These are phyloP conservation scores for Tricholoma bakamatsutake DNA, from an alignment of 768 basidiomycete genomes.

Conservation along the genomic window DNA sequence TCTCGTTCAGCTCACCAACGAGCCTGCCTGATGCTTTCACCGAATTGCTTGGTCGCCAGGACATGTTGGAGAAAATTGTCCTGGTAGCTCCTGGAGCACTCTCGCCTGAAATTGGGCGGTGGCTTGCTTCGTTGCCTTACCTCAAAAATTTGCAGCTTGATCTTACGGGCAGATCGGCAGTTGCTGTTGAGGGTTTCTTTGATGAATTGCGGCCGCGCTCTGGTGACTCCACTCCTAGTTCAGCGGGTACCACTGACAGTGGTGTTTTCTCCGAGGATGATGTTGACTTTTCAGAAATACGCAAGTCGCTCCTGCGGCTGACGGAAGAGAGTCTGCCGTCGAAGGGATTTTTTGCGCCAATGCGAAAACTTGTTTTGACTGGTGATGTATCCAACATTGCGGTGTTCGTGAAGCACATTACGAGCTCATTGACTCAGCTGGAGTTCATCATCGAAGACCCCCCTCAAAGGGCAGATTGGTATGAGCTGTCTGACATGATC, in stretches of 20 bases:
- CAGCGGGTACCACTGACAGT: constrained; percentile 63
- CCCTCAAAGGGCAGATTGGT: constrained; percentile 70
- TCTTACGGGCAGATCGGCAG: constrained; percentile 58
- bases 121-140: constrained; percentile 59
- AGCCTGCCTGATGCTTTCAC: constrained; percentile 68
- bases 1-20: constrained; percentile 66
- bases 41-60: constrained; percentile 55
- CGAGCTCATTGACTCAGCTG: constrained; percentile 57
- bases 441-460: constrained; percentile 80
- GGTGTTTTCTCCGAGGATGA: constrained; percentile 77
- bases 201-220: constrained; percentile 59
- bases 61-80: constrained; percentile 51
- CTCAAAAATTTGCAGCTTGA: constrained; percentile 66
- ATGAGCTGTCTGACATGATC: constrained; percentile 57
- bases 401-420: constrained; percentile 65
- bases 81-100: constrained; percentile 74
- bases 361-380: constrained; percentile 60
- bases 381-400: constrained; percentile 67
- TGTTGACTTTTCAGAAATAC: constrained; percentile 68
- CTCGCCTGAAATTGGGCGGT: constrained; percentile 63
- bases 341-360: constrained; percentile 48
- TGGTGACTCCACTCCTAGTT: constrained; percentile 66
- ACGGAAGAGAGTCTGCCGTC: constrained; percentile 50
- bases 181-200: constrained; percentile 78
- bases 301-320: constrained; percentile 61